Conservation (phyloP, 2,329 filamentous ascomycete species). For the Aureobasidium mangrovei region DNA sequence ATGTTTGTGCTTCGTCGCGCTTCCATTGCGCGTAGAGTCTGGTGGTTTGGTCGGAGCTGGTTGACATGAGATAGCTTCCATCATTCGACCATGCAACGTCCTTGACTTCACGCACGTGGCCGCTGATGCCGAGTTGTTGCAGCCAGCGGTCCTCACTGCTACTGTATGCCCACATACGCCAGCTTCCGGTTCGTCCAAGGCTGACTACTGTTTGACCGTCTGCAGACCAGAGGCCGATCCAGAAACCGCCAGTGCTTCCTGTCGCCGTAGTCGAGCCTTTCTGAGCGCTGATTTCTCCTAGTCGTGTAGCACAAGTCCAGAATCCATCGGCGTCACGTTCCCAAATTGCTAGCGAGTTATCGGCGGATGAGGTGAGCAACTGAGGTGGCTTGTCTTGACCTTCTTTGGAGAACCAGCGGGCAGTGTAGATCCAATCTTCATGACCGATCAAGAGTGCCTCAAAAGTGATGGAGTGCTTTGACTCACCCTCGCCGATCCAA, state of each 20-base stretch:
- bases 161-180: conserved; percentile 73
- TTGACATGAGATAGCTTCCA: conserved; percentile 80
- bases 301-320: conserved; percentile 76
- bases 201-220: conserved; percentile 66
- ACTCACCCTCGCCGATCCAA: conserved; percentile 52
- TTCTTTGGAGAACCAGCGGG: conserved; percentile 57
- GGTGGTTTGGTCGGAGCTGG: conserved; percentile 86
- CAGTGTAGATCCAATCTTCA: conserved; percentile 96
- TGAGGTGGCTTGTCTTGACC: conserved; percentile 34
- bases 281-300: conserved; percentile 88
- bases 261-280: conserved; percentile 96
- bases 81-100: conserved; percentile 75
- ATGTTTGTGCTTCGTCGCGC: conserved; percentile 46
- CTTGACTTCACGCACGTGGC: conserved; percentile 74
- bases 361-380: conserved; percentile 78
- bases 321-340: conserved; percentile 73
- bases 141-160: conserved; percentile 58
- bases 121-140: conserved; percentile 67
- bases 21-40: conserved; percentile 77
- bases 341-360: conserved; percentile 93
- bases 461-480: conserved; percentile 75
- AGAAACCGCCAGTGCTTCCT: conserved; percentile 91
- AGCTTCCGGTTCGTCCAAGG: conserved; percentile 84
- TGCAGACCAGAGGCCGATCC: conserved; percentile 88
- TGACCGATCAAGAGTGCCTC: conserved; percentile 90